Evolutionary conservation across 805 yeast species (phyloP), one percentile per base, ranked within the genome.

Genomic region (Lachancea sp.): DNA sequence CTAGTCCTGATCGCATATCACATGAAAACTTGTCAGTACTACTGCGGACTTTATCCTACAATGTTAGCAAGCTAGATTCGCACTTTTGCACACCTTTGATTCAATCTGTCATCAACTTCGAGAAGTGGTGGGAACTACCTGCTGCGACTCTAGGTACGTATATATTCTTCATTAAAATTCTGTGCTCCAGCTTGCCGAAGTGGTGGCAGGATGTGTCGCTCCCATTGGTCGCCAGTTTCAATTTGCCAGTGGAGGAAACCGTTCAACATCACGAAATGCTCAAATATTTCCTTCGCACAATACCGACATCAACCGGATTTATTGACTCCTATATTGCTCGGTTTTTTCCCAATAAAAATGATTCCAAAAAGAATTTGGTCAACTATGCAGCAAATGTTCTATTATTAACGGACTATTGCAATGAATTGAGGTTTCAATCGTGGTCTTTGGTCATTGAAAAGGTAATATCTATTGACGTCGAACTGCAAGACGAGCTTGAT

Each of bases 401-500:
- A 38, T 56, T 56, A 19, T 58, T 85, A 20, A 65, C 78, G 25
- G 68, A 70, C 8, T 89, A 90, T 60, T 84, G 92, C 47, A 76
- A 78, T 3, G 96, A 88, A 50, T 65, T 88, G 47, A 78, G 80
- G 50, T 73, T 73, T 47, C 77, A 77, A 34, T 70, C 85, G 5
- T 89, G 97, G 96, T 80, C 83, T 17, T 61, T 85, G 43, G 70
- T 89, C 12, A 67, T 88, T 29, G 96, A 90, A 60, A 75, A 79
- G 46, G 73, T 84, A 41, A 86, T 92, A 44, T 83, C 85, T 48
- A 69, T 92, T 34, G 98, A 90, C 62, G 96, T 89, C 4, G 97
- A 88, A 60, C 69, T 89, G 42, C 96, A 87, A 54, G 87, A 85
- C 55, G 92, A 83, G 51, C 64, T 86, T 43, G 96, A 88, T 52